Evolutionary conservation across 306 rosid genomes (phyloP).

Genomic region (Phaseolus lunatus): DNA sequence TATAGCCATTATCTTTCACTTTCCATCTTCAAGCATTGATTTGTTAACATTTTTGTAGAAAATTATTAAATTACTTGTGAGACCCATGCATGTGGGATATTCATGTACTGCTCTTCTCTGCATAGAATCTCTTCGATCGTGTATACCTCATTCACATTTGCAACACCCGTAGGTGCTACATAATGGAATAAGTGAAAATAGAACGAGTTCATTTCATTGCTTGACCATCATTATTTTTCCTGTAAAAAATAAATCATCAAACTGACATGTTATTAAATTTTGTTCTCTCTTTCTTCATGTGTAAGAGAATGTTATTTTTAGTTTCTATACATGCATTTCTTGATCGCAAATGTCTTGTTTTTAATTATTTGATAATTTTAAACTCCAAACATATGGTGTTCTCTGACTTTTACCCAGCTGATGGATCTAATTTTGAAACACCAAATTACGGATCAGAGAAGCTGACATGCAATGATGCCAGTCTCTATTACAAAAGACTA

Average conservation of each 20-base stretch:
- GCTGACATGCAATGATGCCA: constrained; percentile 90
- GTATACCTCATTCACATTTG: background rate
- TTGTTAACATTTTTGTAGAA: background rate
- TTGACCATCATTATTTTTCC: constrained; percentile 24
- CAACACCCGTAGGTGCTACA: background rate
- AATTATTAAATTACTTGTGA: background rate
- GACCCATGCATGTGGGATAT: constrained; percentile 23
- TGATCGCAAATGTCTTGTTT: constrained; percentile 6
- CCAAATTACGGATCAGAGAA: constrained; percentile 87
- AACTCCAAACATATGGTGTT: constrained; percentile 82
- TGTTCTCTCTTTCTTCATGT: background rate
- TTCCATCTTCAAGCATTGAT: background rate
- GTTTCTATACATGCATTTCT: constrained; percentile 22
- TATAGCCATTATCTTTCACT: constrained; percentile 32
- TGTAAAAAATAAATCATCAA: background rate
- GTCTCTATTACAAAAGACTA: constrained; percentile 80
- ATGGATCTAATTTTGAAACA: constrained; percentile 91
- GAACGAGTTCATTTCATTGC: constrained; percentile 29
- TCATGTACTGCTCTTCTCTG: constrained; percentile 11
- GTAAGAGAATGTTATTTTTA: background rate
- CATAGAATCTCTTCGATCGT: constrained; percentile 12
- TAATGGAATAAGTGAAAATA: constrained; percentile 25
- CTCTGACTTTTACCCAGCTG: constrained; percentile 89
- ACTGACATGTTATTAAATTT: constrained; percentile 9
- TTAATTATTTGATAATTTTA: constrained; percentile 32